Evolutionary conservation across 495 filamentous ascomycete genomes (phyloP).

Genomic region (Opeltia flavorubescens): DNA sequence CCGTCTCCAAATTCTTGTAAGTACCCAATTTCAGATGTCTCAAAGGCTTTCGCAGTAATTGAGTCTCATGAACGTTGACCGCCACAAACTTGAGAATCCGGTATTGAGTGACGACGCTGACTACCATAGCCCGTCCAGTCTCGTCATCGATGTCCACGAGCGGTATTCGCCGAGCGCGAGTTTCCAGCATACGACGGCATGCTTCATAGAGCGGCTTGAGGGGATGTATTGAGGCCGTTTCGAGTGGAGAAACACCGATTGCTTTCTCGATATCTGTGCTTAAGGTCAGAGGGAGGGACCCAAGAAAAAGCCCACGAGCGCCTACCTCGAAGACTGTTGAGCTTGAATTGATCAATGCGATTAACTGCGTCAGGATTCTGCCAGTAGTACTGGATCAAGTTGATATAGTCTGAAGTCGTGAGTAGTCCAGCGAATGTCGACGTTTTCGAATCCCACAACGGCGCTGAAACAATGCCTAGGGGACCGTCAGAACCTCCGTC

Average conservation of each 20-base stretch:
- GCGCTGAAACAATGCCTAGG: slow-evolving; percentile 91
- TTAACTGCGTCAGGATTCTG: slow-evolving; percentile 84
- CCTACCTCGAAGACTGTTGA: slow-evolving; percentile 82
- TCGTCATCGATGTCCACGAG: slow-evolving; percentile 92
- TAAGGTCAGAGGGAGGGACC: slow-evolving; percentile 1
- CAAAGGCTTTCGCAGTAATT: slow-evolving; percentile 76
- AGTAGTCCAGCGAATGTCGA: slow-evolving; percentile 89
- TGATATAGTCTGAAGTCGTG: slow-evolving; percentile 93
- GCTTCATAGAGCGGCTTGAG: slow-evolving; percentile 85
- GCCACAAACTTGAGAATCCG: slow-evolving; percentile 97
- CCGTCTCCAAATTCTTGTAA: slow-evolving; percentile 65
- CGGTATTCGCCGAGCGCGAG: slow-evolving; percentile 83
- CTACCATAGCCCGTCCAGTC: slow-evolving; percentile 80
- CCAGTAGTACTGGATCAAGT: slow-evolving; percentile 99
- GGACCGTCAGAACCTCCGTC: slow-evolving; percentile 3
- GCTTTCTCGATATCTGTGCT: slow-evolving; percentile 78
- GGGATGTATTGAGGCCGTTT: slow-evolving; percentile 92
- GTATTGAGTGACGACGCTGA: slow-evolving; percentile 95
- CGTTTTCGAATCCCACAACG: slow-evolving; percentile 90
- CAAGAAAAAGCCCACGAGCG: neutral
- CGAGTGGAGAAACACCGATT: slow-evolving; percentile 77
- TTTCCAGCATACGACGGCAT: slow-evolving; percentile 85
- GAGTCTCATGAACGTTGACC: slow-evolving; percentile 86
- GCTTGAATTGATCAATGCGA: slow-evolving; percentile 83
- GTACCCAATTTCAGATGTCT: slow-evolving; percentile 77